Percentiles rank a stretch among this genome's conserved stretches.
Evolutionary conservation across 805 yeast genomes (phyloP).

Genomic region (Ogataea chonburiensis): DNA sequence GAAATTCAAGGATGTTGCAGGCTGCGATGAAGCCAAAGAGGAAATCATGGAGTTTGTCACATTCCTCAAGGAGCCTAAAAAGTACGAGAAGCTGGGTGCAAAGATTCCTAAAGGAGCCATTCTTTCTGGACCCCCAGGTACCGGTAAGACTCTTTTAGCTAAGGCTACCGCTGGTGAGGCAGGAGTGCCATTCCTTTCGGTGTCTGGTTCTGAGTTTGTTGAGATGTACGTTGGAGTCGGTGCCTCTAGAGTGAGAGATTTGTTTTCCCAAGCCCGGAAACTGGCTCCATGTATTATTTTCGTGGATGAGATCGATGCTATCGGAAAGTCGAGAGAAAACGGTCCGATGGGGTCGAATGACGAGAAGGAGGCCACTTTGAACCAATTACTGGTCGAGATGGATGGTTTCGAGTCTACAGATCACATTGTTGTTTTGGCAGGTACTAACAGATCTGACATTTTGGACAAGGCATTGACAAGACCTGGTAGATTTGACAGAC

Average conservation of each 20-base stretch:
- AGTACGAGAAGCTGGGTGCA: conserved; percentile 92
- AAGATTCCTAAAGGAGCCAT: conserved; percentile 98
- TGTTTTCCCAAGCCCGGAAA: conserved; percentile 88
- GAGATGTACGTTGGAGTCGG: conserved; percentile 99
- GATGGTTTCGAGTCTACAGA: conserved; percentile 92
- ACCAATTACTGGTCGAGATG: conserved; percentile 96
- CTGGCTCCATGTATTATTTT: conserved; percentile 95
- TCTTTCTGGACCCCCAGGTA: conserved; percentile 97
- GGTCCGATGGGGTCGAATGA: conserved; percentile 84
- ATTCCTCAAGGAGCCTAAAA: conserved; percentile 84
- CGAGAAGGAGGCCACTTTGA: conserved; percentile 94
- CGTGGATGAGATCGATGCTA: conserved; percentile 99
- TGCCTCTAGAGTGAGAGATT: conserved; percentile 95
- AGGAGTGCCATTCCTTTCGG: conserved; percentile 93
- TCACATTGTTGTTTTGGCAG: conserved; percentile 95
- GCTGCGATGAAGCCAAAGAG: conserved; percentile 93
- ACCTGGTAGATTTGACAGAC: conserved; percentile 98
- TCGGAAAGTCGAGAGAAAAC: conserved; percentile 79
- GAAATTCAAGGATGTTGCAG: conserved; percentile 93
- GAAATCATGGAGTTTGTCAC: conserved; percentile 98
- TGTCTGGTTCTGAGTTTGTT: conserved; percentile 95
- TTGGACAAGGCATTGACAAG: conserved; percentile 90
- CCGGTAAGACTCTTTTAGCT: conserved; percentile 96
- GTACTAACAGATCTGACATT: conserved; percentile 94
- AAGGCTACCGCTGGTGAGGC: conserved; percentile 99